phyloP scores from a whole-genome alignment of 805 yeast genomes.

The Saccharomycopsis microspora region DNA sequence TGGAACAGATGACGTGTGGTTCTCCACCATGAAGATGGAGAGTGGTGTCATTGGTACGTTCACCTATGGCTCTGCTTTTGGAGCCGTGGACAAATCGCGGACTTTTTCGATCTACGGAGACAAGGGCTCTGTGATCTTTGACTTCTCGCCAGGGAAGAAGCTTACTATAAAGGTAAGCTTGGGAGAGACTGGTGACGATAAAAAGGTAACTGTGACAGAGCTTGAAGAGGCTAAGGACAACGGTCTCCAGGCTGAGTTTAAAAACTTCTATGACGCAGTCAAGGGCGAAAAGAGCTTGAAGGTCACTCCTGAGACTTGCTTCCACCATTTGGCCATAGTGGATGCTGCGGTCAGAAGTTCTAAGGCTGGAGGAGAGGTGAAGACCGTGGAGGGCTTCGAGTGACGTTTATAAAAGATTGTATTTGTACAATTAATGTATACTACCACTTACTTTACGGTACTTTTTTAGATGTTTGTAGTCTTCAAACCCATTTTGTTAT shows the following conservation, averaged over 20 bases:
- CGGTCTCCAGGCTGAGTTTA: conserved; percentile 48
- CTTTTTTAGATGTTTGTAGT: too few relatives aligned
- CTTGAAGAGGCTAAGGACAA: conserved; percentile 30
- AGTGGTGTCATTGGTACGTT: conserved; percentile 70
- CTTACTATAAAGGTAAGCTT: conserved; percentile 25
- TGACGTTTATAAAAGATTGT: too few relatives aligned
- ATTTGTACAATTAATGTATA: too few relatives aligned
- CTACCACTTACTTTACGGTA: too few relatives aligned
- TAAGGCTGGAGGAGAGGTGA: conserved; percentile 29
- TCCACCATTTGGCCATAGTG: conserved; percentile 86
- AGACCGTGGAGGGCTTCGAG: too few relatives aligned
- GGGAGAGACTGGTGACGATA: conserved; percentile 21
- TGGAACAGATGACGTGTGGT: conserved; percentile 75
- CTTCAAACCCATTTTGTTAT: too few relatives aligned
- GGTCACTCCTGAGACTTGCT: conserved; percentile 62
- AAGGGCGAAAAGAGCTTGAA: conserved; percentile 49
- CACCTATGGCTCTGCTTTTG: conserved; percentile 80
- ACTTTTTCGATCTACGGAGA: conserved; percentile 66
- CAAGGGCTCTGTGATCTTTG: conserved; percentile 62
- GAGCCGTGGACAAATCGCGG: conserved; percentile 63
- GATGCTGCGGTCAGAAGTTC: conserved; percentile 78
- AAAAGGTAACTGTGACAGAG: conserved; percentile 21
- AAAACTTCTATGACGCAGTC: conserved; percentile 51
- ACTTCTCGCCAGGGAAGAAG: conserved; percentile 45
- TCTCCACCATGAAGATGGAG: conserved; percentile 51